phyloP scores from a whole-genome alignment of 345 rosid genomes.

The Pugionium cornutum region DNA sequence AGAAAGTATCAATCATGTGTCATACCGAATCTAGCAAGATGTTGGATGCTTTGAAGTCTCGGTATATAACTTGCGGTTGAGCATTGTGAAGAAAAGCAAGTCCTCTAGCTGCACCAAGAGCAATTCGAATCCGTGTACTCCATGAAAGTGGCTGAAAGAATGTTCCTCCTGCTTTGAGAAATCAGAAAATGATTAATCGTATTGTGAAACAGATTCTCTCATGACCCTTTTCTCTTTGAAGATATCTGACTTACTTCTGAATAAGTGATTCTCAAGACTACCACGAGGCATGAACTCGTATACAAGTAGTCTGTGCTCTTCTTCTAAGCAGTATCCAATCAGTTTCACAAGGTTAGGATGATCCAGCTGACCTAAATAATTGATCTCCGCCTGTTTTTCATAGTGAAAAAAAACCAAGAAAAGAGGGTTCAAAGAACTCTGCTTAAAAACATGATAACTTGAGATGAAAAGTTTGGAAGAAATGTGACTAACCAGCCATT shows the following conservation, averaged over 20 bases:
- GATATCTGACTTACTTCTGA: slow-evolving; percentile 38
- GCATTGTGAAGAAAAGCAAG: slow-evolving; percentile 96
- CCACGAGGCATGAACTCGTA: slow-evolving; percentile 95
- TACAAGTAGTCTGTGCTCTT: slow-evolving; percentile 89
- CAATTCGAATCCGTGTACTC: slow-evolving; percentile 72
- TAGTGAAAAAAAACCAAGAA: not conserved
- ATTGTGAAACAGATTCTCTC: slow-evolving; percentile 6
- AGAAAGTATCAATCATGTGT: slow-evolving; percentile 7
- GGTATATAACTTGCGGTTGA: slow-evolving; percentile 81
- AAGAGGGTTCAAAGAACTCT: slow-evolving; percentile 11
- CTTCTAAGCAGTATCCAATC: slow-evolving; percentile 91
- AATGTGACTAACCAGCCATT: slow-evolving; percentile 80
- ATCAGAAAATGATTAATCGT: not conserved
- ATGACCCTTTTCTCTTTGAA: not conserved
- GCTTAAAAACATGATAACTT: not conserved
- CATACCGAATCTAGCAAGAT: slow-evolving; percentile 81
- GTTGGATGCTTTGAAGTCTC: slow-evolving; percentile 95
- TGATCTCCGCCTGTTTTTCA: slow-evolving; percentile 72
- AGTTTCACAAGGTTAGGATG: slow-evolving; percentile 94
- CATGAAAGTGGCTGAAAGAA: slow-evolving; percentile 86
- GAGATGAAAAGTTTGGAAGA: not conserved
- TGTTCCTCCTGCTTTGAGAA: slow-evolving; percentile 60
- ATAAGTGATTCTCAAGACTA: slow-evolving; percentile 93
- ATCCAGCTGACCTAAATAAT: slow-evolving; percentile 75
- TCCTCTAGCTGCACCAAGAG: slow-evolving; percentile 94